Base-by-base conservation (phyloP, 2,329 filamentous ascomycete species). In the Fusarium incarnatum region DNA sequence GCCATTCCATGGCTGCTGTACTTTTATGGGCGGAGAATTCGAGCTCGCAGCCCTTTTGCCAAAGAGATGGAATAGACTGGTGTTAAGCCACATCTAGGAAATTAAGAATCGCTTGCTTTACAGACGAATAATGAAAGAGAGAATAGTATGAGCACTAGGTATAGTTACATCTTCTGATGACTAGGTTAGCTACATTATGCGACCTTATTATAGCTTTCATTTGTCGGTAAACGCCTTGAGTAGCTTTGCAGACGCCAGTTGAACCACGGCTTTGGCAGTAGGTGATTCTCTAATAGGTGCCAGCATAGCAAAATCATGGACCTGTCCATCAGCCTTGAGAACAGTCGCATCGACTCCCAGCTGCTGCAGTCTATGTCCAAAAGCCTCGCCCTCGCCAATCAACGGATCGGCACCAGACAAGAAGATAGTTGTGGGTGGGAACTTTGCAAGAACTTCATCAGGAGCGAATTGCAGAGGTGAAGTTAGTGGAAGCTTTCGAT, bases 1-100 rank as follows among this genome's bases (percentile, higher is more conserved):
- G 77, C 87, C 7, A 89, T 92, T 23, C 90, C 90, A 0, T 92
- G 90, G 87, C 83, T 91, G 0, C 78, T 92, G 25, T 84, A 90
- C 13, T 86, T 92, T 49, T 92, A 86, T 68, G 90, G 91, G 0
- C 85, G 86, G 15, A 83, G 73, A 60, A 91, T 93, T 58, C 81
- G 90, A 23, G 85, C 85, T 6, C 83, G 86, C 64, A 91, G 89
- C 70, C 88, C 87, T 60, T 87, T 92, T 73, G 90, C 90, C 1
- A 67, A 67, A 3, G 59, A 64, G 28, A 64, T 68, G 22, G 40
- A 57, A 15, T 63, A 23, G 5, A 5, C 15, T 2, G 34, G 34
- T 11, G 5, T 37, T 6, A 4, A 6, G 18, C 7, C 9, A 37
- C 5, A 37, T n/a, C 9, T n/a, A n/a, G n/a, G 34, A 11, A 37